Percentiles rank a stretch among this genome's conserved stretches.
Conservation (phyloP, 352 stramenopile genomes). For the Albugo laibachii region DNA sequence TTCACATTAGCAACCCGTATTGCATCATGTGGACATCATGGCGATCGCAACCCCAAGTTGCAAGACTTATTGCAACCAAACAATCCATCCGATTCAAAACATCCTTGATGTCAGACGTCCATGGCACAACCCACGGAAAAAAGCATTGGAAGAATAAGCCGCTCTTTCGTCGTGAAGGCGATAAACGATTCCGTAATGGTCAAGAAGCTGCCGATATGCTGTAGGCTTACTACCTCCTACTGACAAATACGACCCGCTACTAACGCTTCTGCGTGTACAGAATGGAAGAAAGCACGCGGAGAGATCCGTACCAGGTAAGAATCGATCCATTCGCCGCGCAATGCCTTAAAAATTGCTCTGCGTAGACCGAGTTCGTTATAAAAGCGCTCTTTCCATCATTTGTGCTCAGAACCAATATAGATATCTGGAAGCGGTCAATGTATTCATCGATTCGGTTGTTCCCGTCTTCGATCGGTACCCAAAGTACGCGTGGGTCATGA, state of each 20-base stretch:
- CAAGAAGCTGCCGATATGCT: conserved; percentile 91
- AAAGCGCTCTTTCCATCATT: neutral
- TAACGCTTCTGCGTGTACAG: conserved; percentile 2
- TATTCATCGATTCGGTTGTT: conserved; percentile 67
- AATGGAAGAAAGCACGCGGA: conserved; percentile 48
- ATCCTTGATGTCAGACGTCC: conserved; percentile 76
- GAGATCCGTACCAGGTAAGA: conserved; percentile 43
- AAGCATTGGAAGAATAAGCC: conserved; percentile 94
- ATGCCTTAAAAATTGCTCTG: neutral
- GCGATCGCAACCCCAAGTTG: too few relatives aligned
- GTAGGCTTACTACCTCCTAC: conserved; percentile 6
- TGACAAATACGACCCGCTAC: neutral
- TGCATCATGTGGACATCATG: too few relatives aligned
- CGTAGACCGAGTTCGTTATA: conserved; percentile 3
- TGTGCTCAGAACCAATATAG: conserved; percentile 3
- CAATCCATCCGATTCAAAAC: conserved; percentile 1
- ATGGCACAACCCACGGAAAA: conserved; percentile 74
- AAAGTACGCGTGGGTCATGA: conserved; percentile 82
- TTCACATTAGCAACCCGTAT: too few relatives aligned
- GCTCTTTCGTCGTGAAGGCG: conserved; percentile 88
- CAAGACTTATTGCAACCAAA: too few relatives aligned
- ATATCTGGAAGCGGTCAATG: conserved; percentile 54
- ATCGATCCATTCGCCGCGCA: neutral
- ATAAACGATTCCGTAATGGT: conserved; percentile 92
- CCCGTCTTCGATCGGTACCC: conserved; percentile 75